Evolutionary conservation across 768 basidiomycete species (phyloP), one percentile per base, ranked within the genome.

Genomic region (Grammothele lineata): DNA sequence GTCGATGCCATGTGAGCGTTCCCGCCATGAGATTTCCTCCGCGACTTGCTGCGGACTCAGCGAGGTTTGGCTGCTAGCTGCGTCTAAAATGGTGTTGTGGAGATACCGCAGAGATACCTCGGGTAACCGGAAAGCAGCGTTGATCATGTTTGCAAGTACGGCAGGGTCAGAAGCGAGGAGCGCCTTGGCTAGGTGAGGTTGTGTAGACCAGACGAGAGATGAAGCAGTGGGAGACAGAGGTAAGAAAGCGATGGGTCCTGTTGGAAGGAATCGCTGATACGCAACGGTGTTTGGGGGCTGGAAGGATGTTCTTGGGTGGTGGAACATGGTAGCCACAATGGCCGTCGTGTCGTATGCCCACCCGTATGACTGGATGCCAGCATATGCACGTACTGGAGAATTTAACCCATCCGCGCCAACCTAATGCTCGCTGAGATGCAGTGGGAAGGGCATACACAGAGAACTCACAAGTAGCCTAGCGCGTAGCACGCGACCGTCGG

Each of bases 371-470:
- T 84, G 71, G 53, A 97, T 96, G 21, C 81, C 73, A 0, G 93
- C 87, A 61, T 85, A 97, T 21, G 83, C 63, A 37, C 93, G 81
- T 19, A 98, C 96, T 10, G 94, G 93, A 0, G 94, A 97, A 59
- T 92, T 94, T 63, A 83, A 85, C 3, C 96, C 96, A 59, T 98
- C 96, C 4, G 96, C 95, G 15, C 96, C 95, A 26, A 98, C 81
- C 89, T 92, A 55, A 30, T 40, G 43, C n/a, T 14, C n/a, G 11
- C 12, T 9, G 1, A 24, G 14, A 15, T 35, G 15, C 8, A 30
- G 8, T 36, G 6, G 18, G 10, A 7, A 15, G 5, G 5, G 14
- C 18, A 37, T 23, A 22, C 8, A 34, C 5, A 24, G 39, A 8
- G 14, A 43, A 69, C 76, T 67, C 57, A 92, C 90, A 47, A 96